Evolutionary conservation across 768 basidiomycete genomes (phyloP).

Genomic region (Amanita jacksonii): DNA sequence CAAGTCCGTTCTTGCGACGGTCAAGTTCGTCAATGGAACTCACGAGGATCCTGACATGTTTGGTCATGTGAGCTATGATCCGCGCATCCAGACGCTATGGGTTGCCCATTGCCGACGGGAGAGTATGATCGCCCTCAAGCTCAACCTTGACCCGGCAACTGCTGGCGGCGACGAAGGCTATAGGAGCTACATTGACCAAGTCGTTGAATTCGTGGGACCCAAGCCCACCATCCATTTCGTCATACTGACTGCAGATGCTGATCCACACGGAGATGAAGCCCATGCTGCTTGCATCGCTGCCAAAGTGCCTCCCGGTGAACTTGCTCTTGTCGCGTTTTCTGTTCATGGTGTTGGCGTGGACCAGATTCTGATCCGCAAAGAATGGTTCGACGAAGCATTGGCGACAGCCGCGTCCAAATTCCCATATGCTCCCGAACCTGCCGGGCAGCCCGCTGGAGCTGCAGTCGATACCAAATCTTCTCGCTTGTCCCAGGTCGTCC

Average conservation of each 20-base stretch:
- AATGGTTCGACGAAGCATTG: conserved; percentile 74
- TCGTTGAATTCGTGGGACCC: conserved; percentile 74
- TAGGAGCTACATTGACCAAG: conserved; percentile 67
- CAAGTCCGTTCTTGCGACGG: conserved; percentile 63
- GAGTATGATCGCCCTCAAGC: conserved; percentile 73
- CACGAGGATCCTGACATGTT: conserved; percentile 81
- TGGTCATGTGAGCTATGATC: conserved; percentile 79
- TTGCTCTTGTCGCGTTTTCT: conserved; percentile 78
- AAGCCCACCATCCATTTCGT: conserved; percentile 87
- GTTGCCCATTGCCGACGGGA: conserved; percentile 79
- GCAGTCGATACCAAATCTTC: conserved; percentile 17
- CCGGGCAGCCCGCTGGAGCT: conserved; percentile 14
- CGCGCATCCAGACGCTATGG: conserved; percentile 81
- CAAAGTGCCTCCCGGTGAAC: conserved; percentile 63
- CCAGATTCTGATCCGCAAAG: conserved; percentile 77
- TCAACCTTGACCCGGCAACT: conserved; percentile 56
- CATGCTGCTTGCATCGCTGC: conserved; percentile 79
- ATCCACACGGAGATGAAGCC: conserved; percentile 75
- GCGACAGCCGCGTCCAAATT: conserved; percentile 48
- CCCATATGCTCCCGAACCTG: conserved; percentile 31
- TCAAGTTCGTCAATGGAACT: conserved; percentile 64
- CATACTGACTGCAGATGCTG: conserved; percentile 76
- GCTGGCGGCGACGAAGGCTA: conserved; percentile 52
- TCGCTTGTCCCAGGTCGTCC: conserved; percentile 3
- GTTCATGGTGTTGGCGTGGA: conserved; percentile 89